These are phyloP conservation scores for Lactifluus rugatus DNA, from an alignment of 768 basidiomycete genomes.

Conservation along the genomic window DNA sequence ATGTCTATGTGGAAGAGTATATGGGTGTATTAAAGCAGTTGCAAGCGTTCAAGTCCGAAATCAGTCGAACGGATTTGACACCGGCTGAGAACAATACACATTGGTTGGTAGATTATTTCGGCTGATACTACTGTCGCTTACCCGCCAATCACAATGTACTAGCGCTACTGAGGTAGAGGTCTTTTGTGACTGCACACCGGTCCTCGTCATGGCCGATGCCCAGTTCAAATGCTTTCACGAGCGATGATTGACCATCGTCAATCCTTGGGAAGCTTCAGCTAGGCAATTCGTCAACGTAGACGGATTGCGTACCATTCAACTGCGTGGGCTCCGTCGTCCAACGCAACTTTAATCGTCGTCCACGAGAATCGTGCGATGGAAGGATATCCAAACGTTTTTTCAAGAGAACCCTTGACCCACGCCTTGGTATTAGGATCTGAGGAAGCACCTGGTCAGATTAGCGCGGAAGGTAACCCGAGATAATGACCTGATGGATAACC, in stretches of 20 bases:
- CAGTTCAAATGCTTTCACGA: constrained; percentile 65
- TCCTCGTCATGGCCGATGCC: constrained; percentile 68
- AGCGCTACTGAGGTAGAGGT: constrained; percentile 65
- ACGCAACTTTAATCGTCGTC: constrained; percentile 79
- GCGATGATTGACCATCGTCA: constrained; percentile 72
- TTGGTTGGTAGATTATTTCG: no score
- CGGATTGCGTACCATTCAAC: constrained; percentile 62
- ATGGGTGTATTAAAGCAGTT: no score
- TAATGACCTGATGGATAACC: constrained; percentile 82
- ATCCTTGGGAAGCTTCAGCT: constrained; percentile 40
- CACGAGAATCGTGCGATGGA: constrained; percentile 89
- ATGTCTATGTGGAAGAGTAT: no score
- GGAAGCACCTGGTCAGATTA: background rate
- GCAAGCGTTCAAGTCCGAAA: no score
- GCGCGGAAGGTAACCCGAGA: background rate
- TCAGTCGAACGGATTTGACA: no score
- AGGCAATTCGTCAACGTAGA: background rate
- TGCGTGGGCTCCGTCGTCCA: constrained; percentile 71
- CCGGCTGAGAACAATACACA: no score
- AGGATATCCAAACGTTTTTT: constrained; percentile 89
- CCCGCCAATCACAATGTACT: constrained; percentile 42
- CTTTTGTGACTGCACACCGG: constrained; percentile 58
- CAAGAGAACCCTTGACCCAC: constrained; percentile 68
- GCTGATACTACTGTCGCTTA: no score
- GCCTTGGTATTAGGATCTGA: constrained; percentile 86